Base-by-base conservation (phyloP, 2,329 filamentous ascomycete species). In the Microdochium nivale region DNA sequence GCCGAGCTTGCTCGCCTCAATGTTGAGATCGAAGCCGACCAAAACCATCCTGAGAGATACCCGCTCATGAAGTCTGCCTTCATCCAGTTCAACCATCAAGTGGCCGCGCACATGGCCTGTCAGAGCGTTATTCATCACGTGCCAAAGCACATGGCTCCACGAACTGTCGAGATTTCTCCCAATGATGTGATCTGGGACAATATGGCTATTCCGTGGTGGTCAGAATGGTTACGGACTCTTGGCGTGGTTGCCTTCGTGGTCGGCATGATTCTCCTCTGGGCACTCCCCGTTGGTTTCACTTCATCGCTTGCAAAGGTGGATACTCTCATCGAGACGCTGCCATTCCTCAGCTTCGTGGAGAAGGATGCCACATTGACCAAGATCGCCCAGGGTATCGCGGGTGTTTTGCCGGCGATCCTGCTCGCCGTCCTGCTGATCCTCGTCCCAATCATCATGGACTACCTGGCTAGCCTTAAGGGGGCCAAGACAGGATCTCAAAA, bases 51-150 rank as follows among this genome's bases (percentile, higher is more conserved):
- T 0, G 91, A 96, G 58, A 83, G 86, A 3, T 97, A 90, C 56
- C 91, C 92, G 0, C 71, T 91, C 47, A 95, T 96, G 90, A 96
- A 88, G 62, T 96, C 92, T 1, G 94, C 94, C 0, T 99, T 99
- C 60, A 90, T 99, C 55, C 94, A 99, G 65, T 99, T 99, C 77
- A 96, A 99, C 63, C 87, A 96, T 63, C 94, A 99, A 65, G 88
- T 96, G 1, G 91, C 92, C 5, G 94, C 94, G 0, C 94, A 99
- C 62, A 97, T 99, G 94, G 94, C 92, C 53, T 96, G 90, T 65
- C 94, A 99, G 66, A 84, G 89, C 48, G 78, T 95, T 47, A 90
- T 87, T 37, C 90, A 97, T 65, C 94, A 99, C 61, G 69, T 96
- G 1, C 94, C 94, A 1, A 88, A 88, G 60, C 88, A 95, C 47